phyloP scores from a whole-genome alignment of 345 rosid genomes.

The Boechera stricta region DNA sequence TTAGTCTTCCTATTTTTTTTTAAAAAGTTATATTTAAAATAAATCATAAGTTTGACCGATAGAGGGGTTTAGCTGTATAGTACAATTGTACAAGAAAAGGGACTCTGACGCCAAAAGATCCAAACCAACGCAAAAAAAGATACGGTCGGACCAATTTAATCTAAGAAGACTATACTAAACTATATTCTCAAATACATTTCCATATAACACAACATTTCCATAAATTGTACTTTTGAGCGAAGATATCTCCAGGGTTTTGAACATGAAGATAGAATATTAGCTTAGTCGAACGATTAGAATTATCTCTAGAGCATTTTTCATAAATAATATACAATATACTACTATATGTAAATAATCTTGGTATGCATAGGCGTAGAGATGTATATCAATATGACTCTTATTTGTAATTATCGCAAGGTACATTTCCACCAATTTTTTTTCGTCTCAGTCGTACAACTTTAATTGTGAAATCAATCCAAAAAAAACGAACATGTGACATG shows the following conservation, averaged over 20 bases:
- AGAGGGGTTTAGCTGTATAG: constrained; percentile 19
- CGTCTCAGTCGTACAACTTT: not conserved
- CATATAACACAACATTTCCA: not conserved
- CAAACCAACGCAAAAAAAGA: constrained; percentile 4
- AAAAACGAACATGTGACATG: constrained; percentile 38
- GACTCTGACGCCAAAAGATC: constrained; percentile 1
- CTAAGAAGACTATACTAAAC: not conserved
- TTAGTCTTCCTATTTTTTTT: not conserved
- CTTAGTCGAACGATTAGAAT: not conserved
- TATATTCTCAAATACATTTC: not conserved
- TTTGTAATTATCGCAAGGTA: constrained; percentile 3
- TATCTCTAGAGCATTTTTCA: not conserved
- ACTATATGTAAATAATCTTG: not conserved
- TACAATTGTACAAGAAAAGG: constrained; percentile 26
- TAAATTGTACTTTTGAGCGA: not conserved
- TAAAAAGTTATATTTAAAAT: not conserved
- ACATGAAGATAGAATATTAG: not conserved
- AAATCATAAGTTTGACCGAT: constrained; percentile 26
- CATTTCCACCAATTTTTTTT: constrained; percentile 13
- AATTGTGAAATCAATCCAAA: constrained; percentile 4
- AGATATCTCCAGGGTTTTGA: not conserved
- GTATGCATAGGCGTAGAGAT: not conserved
- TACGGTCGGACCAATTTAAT: constrained; percentile 26
- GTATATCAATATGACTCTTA: not conserved
- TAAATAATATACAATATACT: not conserved